Percentiles rank a stretch among this genome's conserved stretches.
Evolutionary conservation across 495 filamentous ascomycete species (phyloP).

Genomic region (Hamigera avellanea): DNA sequence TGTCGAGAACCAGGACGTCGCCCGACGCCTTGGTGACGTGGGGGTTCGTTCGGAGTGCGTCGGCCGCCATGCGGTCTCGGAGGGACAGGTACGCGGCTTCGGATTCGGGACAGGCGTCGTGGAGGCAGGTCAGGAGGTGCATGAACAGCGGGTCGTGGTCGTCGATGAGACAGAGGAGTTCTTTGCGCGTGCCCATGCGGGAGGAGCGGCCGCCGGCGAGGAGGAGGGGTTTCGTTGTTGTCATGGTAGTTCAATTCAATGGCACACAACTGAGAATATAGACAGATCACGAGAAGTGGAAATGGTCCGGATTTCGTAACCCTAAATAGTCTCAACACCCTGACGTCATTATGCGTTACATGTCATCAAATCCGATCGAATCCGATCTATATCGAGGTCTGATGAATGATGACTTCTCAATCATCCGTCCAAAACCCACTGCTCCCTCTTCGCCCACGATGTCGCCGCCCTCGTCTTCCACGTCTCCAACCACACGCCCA

Average conservation of each 20-base stretch:
- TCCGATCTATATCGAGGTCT: too few relatives aligned
- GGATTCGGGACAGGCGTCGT: constrained; percentile 9
- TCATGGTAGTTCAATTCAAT: not conserved
- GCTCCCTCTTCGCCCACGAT: too few relatives aligned
- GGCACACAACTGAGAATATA: too few relatives aligned
- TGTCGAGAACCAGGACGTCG: not conserved
- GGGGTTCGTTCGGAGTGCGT: too few relatives aligned
- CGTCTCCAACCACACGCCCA: constrained; percentile 53
- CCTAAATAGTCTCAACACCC: too few relatives aligned
- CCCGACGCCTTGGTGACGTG: too few relatives aligned
- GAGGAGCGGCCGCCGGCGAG: constrained; percentile 11
- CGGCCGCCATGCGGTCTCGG: constrained; percentile 1
- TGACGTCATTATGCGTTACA: too few relatives aligned
- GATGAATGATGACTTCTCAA: too few relatives aligned
- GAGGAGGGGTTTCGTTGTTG: constrained; percentile 4
- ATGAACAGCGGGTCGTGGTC: constrained; percentile 8
- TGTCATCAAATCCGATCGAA: too few relatives aligned
- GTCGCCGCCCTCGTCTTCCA: constrained; percentile 24
- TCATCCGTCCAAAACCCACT: too few relatives aligned
- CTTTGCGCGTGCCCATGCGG: constrained; percentile 13
- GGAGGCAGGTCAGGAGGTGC: constrained; percentile 6
- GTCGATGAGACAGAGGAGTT: constrained; percentile 6
- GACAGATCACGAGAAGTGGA: too few relatives aligned
- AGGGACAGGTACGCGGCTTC: constrained; percentile 12
- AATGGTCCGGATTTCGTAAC: too few relatives aligned